Conservation (phyloP, 1,284 basidiomycete genomes). For the Fistulinella cinereoalba region DNA sequence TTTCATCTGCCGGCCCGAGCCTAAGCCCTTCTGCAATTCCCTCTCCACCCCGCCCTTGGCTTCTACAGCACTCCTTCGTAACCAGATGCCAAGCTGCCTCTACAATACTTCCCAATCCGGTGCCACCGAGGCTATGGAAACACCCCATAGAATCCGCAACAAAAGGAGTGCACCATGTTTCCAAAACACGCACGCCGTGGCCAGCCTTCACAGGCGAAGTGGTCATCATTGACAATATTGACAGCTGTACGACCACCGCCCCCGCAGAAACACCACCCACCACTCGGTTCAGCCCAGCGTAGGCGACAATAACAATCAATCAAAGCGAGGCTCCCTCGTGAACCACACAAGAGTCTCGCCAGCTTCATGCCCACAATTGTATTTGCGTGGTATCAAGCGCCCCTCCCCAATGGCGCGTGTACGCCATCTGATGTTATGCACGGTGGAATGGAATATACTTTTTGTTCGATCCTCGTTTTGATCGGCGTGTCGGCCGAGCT, state of each 20-base stretch:
- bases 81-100: conserved; percentile 11
- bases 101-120: conserved; percentile 3
- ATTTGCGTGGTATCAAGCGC: no score
- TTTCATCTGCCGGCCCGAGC: no score
- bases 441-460: not conserved
- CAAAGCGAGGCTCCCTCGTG: conserved; percentile 2
- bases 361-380: no score
- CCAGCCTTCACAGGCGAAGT: not conserved
- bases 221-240: no score
- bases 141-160: not conserved
- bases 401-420: not conserved
- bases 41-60: no score
- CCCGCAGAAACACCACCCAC: no score
- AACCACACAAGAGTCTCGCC: conserved; percentile 1
- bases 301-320: conserved; percentile 1
- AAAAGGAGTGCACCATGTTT: not conserved
- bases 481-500: conserved; percentile 7
- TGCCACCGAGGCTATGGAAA: conserved; percentile 9
- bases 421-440: not conserved
- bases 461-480: conserved; percentile 1
- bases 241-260: not conserved
- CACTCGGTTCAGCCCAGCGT: no score
- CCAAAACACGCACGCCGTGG: conserved; percentile 4
- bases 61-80: no score
- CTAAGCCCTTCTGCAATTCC: no score